Base-by-base conservation (phyloP, 768 basidiomycete species). In the Tephrocybe sp. region DNA sequence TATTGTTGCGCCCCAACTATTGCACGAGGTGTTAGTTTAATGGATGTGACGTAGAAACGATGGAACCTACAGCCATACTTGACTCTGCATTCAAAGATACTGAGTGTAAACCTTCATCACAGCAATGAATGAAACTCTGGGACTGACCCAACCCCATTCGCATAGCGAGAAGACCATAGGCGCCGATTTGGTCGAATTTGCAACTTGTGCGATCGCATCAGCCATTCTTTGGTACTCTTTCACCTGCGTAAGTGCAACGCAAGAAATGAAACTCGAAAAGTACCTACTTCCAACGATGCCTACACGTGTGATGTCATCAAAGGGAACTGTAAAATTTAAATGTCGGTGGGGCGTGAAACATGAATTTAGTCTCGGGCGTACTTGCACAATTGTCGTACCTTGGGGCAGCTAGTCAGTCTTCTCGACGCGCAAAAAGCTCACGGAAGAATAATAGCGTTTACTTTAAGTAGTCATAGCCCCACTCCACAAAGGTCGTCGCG, bases 401-500 rank as follows among this genome's bases (percentile, higher is more conserved):
- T 12, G 19, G 31, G 62, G 9, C 13, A 17, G 26, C 26, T 3
- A 26, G 26, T 26, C 26, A 26, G 26, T 26, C 26, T 26, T 26
- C 26, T 26, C 26, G 26, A 26, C 26, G 26, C 7, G 7, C 26
- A 26, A 26, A 26, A 26, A 26, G 26, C 16, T 45, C 31, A 12
- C 4, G 17, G 35, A 5, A 49, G 38, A 39, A 40, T 19, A 23
- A 17, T 35, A 33, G 20, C 9, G 55, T 75, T 35, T 46, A 83
- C 83, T 85, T 85, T 39, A 85, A 70, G 55, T 80, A 81, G 62
- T 85, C 79, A 49, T 84, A 84, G 5, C 82, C 82, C 84, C 84
- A 85, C 32, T 78, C 71, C 39, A 76, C 73, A 65, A 84, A 85
- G 4, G 74, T 67, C 53, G 72, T 73, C 5, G 71, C 70, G 56